Conservation (phyloP, 257 asterid genomes). For the Nicotiana undulata region DNA sequence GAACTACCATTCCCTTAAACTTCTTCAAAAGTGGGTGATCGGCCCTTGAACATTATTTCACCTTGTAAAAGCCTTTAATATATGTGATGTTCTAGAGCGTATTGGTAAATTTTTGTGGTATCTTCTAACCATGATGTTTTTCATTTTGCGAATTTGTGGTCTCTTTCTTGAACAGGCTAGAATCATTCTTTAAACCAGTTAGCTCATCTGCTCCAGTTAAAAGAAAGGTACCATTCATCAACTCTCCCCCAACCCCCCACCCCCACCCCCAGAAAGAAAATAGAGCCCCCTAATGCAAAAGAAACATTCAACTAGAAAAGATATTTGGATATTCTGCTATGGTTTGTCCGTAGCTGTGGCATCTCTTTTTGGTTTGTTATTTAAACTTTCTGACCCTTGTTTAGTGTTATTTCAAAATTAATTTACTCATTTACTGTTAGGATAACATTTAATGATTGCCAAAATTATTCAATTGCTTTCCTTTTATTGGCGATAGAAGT, state of each 20-base stretch:
- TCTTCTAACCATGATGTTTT: conserved; percentile 7
- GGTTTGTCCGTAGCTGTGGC: neutral
- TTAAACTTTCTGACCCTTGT: neutral
- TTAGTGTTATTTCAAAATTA: neutral
- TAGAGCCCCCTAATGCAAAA: neutral
- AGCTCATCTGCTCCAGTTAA: conserved; percentile 61
- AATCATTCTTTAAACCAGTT: conserved; percentile 89
- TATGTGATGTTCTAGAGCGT: neutral
- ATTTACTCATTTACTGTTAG: neutral
- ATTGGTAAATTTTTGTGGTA: neutral
- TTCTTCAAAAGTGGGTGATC: neutral
- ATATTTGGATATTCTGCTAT: neutral
- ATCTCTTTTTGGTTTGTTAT: neutral
- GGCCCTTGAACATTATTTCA: neutral
- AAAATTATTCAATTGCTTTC: neutral
- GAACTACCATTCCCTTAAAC: neutral
- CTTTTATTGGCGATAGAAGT: neutral
- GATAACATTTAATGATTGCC: neutral
- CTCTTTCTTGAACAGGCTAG: conserved; percentile 53
- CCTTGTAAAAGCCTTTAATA: neutral
- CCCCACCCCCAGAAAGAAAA: neutral
- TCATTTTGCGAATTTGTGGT: neutral
- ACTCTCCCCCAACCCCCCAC: neutral
- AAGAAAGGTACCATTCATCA: conserved; percentile 54
- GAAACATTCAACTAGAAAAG: neutral